Percentiles rank a stretch among this genome's conserved stretches.
Evolutionary conservation across 257 asterid species (phyloP).

Genomic region (Solanum pennellii): DNA sequence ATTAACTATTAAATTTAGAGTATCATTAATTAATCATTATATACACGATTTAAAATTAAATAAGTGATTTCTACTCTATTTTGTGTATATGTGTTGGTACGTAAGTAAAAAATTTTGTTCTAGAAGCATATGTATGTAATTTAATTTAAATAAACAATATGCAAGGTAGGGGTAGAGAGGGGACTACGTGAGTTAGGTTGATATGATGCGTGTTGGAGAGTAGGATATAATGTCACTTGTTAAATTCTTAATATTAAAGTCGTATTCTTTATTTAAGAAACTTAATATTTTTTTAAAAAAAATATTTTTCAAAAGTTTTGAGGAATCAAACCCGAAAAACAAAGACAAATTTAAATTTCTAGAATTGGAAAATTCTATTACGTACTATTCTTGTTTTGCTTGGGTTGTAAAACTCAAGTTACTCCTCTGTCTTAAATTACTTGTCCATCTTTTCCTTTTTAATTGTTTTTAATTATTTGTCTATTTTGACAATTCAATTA

Average conservation of each 20-base stretch:
- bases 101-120: not conserved
- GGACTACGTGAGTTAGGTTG: not conserved
- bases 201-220: too few species aligned
- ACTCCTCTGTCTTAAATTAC: too few species aligned
- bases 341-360: too few species aligned
- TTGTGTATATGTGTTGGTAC: not conserved
- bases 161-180: not conserved
- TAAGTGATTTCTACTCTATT: not conserved
- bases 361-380: not conserved
- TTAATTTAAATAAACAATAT: too few species aligned
- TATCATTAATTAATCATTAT: not conserved
- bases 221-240: not conserved
- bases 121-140: not conserved
- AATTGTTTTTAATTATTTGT: too few species aligned
- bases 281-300: not conserved
- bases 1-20: not conserved
- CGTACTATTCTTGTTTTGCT: not conserved
- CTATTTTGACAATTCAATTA: too few species aligned
- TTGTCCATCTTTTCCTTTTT: too few species aligned
- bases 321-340: fast-evolving
- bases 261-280: too few species aligned
- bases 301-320: too few species aligned
- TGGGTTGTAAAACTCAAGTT: not conserved
- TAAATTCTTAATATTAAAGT: too few species aligned
- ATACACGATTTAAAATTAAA: too few species aligned